A percentile compares a stretch with the other conserved stretches of the same genome.
Evolutionary conservation across 176 grass and related monocot genomes (phyloP).

Genomic region (Oryza longistaminata): DNA sequence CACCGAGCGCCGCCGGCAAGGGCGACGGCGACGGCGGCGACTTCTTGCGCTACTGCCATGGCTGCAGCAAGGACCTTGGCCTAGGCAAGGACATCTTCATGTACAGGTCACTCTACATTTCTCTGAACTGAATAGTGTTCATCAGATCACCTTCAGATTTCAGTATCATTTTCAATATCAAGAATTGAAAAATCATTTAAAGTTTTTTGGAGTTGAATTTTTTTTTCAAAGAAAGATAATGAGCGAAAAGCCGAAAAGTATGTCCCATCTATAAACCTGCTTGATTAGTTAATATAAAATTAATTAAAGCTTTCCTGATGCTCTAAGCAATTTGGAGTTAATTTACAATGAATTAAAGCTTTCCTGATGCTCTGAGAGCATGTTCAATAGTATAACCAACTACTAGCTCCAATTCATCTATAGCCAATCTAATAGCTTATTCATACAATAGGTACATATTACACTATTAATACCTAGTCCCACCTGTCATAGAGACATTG

Average conservation of each 20-base stretch:
- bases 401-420: too few species aligned
- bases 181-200: background rate
- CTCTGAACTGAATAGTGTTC: background rate
- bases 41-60: slow-evolving; percentile 68
- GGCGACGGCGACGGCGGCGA: background rate
- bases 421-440: too few species aligned
- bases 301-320: background rate
- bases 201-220: background rate
- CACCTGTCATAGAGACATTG: too few species aligned
- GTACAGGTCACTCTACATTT: slow-evolving; percentile 51
- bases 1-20: background rate
- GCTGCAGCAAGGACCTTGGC: slow-evolving; percentile 66
- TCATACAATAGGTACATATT: too few species aligned
- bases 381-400: too few species aligned
- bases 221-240: background rate
- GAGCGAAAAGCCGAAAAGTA: background rate
- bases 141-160: background rate
- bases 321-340: background rate
- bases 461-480: too few species aligned
- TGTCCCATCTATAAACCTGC: background rate
- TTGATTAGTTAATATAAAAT: background rate
- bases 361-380: background rate
- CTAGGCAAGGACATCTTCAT: slow-evolving; percentile 69
- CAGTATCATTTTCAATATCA: background rate
- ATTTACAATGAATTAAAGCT: background rate